Evolutionary conservation across 2,329 filamentous ascomycete genomes (phyloP).

Genomic region (Aspergillus sp.): DNA sequence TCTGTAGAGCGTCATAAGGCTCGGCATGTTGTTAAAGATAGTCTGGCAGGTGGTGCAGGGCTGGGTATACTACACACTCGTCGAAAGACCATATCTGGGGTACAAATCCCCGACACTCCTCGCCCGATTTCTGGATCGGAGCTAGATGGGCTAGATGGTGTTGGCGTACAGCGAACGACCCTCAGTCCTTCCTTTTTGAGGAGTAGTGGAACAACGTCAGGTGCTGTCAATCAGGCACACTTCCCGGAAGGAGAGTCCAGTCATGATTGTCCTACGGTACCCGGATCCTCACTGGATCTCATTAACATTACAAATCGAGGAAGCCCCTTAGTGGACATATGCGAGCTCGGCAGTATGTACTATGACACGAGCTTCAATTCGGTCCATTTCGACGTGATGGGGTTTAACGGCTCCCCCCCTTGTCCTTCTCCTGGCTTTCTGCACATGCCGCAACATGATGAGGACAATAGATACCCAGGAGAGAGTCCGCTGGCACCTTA

Average conservation of each 20-base stretch:
- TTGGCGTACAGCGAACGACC: too few relatives aligned
- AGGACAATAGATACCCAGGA: not conserved
- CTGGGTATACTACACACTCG: not conserved
- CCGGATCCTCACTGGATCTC: not conserved
- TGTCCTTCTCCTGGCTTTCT: not conserved
- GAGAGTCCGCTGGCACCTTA: not conserved
- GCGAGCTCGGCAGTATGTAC: conserved; percentile 1
- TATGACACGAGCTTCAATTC: not conserved
- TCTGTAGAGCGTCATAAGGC: not conserved
- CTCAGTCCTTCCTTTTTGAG: not conserved
- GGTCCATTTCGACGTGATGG: conserved; percentile 3
- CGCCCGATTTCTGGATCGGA: too few relatives aligned
- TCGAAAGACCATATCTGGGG: not conserved
- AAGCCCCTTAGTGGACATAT: not conserved
- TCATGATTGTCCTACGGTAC: too few relatives aligned
- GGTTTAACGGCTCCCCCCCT: not conserved
- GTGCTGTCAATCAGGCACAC: not conserved
- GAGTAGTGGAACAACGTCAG: not conserved
- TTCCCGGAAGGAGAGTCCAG: too few relatives aligned
- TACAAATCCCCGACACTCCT: not conserved
- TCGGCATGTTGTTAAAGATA: not conserved
- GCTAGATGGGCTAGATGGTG: too few relatives aligned
- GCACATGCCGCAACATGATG: not conserved
- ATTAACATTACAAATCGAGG: not conserved
- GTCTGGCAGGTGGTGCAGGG: not conserved